These are phyloP conservation scores for Cocos nucifera DNA, from an alignment of 176 grass and related monocot species.

Conservation along the genomic window DNA sequence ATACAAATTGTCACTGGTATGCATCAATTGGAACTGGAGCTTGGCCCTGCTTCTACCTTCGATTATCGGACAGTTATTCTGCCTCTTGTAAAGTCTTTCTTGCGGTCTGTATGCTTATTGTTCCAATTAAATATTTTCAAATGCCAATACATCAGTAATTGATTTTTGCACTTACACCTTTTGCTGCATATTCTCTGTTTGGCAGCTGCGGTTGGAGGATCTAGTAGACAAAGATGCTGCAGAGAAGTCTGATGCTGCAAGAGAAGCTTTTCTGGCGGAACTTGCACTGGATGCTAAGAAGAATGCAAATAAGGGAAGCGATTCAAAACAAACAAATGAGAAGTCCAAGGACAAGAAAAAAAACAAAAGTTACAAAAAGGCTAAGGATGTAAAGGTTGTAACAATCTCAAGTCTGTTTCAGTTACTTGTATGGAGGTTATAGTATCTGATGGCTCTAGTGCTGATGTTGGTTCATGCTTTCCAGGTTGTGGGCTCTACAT, in stretches of 20 bases:
- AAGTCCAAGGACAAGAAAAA: constrained; percentile 90
- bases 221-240: constrained; percentile 78
- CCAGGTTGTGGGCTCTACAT: constrained; percentile 45
- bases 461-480: constrained; percentile 28
- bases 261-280: constrained; percentile 90
- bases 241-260: constrained; percentile 92
- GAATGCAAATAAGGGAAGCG: constrained; percentile 45
- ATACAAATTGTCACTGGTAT: constrained; percentile 46
- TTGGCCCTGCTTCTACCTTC: constrained; percentile 47
- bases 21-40: constrained; percentile 53
- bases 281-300: constrained; percentile 85
- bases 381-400: constrained; percentile 67
- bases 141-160: too few species aligned
- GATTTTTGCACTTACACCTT: neutral
- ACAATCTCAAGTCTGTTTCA: constrained; percentile 7
- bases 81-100: constrained; percentile 55
- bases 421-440: neutral
- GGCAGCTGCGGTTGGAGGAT: constrained; percentile 67
- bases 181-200: constrained; percentile 1
- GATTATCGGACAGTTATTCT: constrained; percentile 72
- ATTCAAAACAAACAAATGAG: constrained; percentile 55
- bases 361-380: constrained; percentile 52
- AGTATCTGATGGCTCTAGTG: constrained; percentile 5
- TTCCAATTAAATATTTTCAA: too few species aligned
- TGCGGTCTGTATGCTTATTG: constrained; percentile 41